Evolutionary conservation across 2,329 filamentous ascomycete species (phyloP).

Genomic region (Colletotrichum chlorophyti): DNA sequence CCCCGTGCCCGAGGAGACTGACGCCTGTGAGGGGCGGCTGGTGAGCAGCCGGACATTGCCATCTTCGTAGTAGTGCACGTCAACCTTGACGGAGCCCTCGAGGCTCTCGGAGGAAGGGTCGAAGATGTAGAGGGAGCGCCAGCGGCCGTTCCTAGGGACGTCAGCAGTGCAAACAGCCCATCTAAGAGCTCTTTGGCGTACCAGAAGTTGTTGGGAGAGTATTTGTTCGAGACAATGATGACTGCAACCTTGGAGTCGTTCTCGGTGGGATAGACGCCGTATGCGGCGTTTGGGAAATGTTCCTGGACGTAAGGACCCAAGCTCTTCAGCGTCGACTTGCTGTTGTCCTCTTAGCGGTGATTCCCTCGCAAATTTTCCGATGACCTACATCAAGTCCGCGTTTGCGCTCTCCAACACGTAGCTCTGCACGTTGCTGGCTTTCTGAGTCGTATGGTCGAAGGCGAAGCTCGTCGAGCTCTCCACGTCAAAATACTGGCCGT

Average conservation of each 20-base stretch:
- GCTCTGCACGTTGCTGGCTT: conserved; percentile 83
- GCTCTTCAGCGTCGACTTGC: conserved; percentile 83
- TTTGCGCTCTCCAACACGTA: conserved; percentile 79
- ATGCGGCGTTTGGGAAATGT: conserved; percentile 84
- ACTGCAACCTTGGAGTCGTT: conserved; percentile 79
- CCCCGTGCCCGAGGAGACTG: conserved; percentile 67
- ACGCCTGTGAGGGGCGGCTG: conserved; percentile 74
- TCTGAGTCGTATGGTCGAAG: conserved; percentile 87
- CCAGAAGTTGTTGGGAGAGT: conserved; percentile 98
- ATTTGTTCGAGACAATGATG: conserved; percentile 92
- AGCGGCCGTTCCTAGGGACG: conserved; percentile 82
- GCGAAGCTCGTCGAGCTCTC: conserved; percentile 87
- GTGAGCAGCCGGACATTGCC: conserved; percentile 94
- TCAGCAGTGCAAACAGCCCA: conserved; percentile 28
- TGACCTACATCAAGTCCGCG: conserved; percentile 77
- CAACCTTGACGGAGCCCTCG: conserved; percentile 84
- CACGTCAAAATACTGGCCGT: conserved; percentile 87
- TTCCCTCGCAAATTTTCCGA: background rate
- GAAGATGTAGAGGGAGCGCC: conserved; percentile 87
- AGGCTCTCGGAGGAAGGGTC: conserved; percentile 72
- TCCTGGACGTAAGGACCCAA: conserved; percentile 80
- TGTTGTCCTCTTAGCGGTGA: conserved; percentile 43
- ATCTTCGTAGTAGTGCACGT: conserved; percentile 99
- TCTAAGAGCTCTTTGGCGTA: conserved; percentile 43
- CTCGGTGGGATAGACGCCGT: conserved; percentile 83